Evolutionary conservation across 2,329 filamentous ascomycete genomes (phyloP).

Genomic region (Incumbomyces delicatus): DNA sequence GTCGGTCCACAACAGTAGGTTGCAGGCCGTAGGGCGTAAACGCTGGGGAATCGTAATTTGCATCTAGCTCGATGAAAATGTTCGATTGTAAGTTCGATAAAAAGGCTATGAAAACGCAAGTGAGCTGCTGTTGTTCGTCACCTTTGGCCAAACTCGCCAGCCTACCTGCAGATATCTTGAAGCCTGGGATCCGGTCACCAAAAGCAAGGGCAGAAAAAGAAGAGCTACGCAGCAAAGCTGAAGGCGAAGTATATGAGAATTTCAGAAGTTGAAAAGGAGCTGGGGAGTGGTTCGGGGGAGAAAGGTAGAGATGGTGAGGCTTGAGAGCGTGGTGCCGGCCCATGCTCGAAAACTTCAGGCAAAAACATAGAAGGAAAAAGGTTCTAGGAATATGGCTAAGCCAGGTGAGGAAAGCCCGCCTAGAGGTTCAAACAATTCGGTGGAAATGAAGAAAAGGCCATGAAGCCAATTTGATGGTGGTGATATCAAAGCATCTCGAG

Average conservation of each 20-base stretch:
- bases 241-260: slow-evolving; percentile 4
- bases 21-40: slow-evolving; percentile 54
- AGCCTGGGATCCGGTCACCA: slow-evolving; percentile 25
- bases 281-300: slow-evolving; percentile 11
- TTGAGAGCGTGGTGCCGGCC: slow-evolving; percentile 19
- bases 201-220: slow-evolving; percentile 19
- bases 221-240: slow-evolving; percentile 13
- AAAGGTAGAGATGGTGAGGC: slow-evolving; percentile 20
- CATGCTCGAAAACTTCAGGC: slow-evolving; percentile 8
- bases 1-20: slow-evolving; percentile 31
- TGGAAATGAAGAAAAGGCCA: background rate
- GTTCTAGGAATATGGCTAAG: background rate
- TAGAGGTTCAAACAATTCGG: background rate
- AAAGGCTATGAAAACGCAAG: slow-evolving; percentile 50
- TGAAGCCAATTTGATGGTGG: background rate
- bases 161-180: slow-evolving; percentile 26
- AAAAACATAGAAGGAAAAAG: background rate
- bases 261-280: slow-evolving; percentile 7
- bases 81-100: slow-evolving; percentile 75
- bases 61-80: slow-evolving; percentile 55
- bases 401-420: background rate
- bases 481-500: background rate
- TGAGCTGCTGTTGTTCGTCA: background rate
- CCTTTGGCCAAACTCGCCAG: slow-evolving; percentile 4
- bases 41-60: slow-evolving; percentile 51